A percentile compares a stretch with the other conserved stretches of the same genome.
Conservation (phyloP, 1,284 basidiomycete species). For the Phenoliferia sp. region DNA sequence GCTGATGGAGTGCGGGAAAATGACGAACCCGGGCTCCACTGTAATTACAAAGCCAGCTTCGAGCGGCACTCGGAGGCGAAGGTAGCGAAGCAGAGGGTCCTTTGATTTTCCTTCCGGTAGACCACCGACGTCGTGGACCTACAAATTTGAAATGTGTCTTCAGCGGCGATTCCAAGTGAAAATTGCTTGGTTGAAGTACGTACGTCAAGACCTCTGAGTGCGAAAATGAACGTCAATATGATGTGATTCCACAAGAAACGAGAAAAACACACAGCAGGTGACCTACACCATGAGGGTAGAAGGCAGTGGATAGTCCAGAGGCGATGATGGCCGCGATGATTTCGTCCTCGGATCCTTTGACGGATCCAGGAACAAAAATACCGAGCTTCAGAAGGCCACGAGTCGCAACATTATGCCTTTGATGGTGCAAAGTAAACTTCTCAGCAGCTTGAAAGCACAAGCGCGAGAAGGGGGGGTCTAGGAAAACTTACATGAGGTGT, state of each 20-base stretch:
- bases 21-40: conserved; percentile 75
- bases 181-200: too few relatives aligned
- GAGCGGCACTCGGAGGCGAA: conserved; percentile 67
- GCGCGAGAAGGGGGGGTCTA: neutral
- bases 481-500: conserved; percentile 51
- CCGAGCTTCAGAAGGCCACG: conserved; percentile 74
- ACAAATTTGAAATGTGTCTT: neutral
- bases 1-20: neutral
- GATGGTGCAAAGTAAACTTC: too few relatives aligned
- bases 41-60: conserved; percentile 52
- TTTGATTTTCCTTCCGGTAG: conserved; percentile 41
- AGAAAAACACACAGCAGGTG: conserved; percentile 73
- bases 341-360: conserved; percentile 53
- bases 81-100: conserved; percentile 62
- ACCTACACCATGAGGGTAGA: conserved; percentile 82
- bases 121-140: conserved; percentile 24
- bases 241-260: neutral
- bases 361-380: conserved; percentile 54
- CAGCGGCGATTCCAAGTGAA: neutral
- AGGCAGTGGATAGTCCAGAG: conserved; percentile 69
- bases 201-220: neutral
- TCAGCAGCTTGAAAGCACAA: neutral
- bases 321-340: conserved; percentile 53
- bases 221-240: neutral
- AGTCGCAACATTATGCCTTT: conserved; percentile 63